Evolutionary conservation across 2,329 filamentous ascomycete genomes (phyloP).

Genomic region (Neonectria sp.): DNA sequence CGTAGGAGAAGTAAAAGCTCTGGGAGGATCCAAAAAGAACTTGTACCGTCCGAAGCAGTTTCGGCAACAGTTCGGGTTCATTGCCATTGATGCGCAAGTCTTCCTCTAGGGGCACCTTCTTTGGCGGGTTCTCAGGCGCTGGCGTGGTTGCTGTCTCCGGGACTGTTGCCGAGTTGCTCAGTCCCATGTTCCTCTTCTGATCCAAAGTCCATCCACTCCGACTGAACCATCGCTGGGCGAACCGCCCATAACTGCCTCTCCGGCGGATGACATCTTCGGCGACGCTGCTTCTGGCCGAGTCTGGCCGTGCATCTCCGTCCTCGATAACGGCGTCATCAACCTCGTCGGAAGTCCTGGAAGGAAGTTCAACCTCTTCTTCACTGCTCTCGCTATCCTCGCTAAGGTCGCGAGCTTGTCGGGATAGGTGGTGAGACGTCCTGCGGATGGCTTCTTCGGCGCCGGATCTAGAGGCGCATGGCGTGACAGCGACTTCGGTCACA

Average conservation of each 20-base stretch:
- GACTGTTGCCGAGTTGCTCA: constrained; percentile 63
- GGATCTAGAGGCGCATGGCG: constrained; percentile 82
- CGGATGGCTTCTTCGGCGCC: constrained; percentile 82
- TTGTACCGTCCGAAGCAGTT: constrained; percentile 86
- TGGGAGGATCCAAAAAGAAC: constrained; percentile 85
- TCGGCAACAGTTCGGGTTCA: constrained; percentile 77
- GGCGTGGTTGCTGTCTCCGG: constrained; percentile 34
- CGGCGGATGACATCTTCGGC: constrained; percentile 90
- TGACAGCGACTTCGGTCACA: constrained; percentile 91
- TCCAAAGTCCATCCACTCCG: constrained; percentile 84
- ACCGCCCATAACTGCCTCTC: constrained; percentile 88
- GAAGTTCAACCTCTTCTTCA: constrained; percentile 61
- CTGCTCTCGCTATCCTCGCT: constrained; percentile 62
- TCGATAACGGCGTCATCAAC: constrained; percentile 59
- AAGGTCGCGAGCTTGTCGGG: constrained; percentile 56
- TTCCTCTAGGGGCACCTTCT: constrained; percentile 59
- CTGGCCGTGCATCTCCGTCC: constrained; percentile 52
- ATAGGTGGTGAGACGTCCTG: constrained; percentile 67
- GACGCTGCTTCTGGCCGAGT: constrained; percentile 72
- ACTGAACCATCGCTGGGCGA: constrained; percentile 94
- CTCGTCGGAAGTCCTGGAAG: constrained; percentile 56
- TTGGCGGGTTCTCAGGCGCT: constrained; percentile 33
- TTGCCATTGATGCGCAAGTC: constrained; percentile 44
- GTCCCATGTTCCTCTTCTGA: constrained; percentile 77
- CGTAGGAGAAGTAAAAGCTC: constrained; percentile 97